Conservation (phyloP, 73 alveolate genomes). For the Paramecium sonneborni region DNA sequence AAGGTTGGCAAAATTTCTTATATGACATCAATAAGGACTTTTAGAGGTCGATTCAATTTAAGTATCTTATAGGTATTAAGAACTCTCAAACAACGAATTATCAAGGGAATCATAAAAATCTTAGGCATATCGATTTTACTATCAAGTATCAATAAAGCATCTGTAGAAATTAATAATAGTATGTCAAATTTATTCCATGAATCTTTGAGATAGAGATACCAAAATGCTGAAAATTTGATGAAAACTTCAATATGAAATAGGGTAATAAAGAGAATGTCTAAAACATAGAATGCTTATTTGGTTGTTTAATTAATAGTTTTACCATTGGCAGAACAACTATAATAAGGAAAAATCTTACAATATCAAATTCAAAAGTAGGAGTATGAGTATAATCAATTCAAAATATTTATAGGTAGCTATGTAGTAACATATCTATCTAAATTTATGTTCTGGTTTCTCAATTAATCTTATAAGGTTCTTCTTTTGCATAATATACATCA, state of each 20-base stretch:
- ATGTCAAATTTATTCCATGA: constrained; percentile 72
- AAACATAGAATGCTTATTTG: not conserved
- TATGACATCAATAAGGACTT: not conserved
- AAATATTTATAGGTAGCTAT: not conserved
- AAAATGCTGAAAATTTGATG: constrained; percentile 54
- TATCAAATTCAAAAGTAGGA: not conserved
- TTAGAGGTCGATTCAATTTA: not conserved
- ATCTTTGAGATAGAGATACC: constrained; percentile 63
- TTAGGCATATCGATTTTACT: not conserved
- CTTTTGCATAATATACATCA: not conserved
- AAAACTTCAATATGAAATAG: constrained; percentile 69
- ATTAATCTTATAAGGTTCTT: not conserved
- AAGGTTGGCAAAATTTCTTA: not conserved
- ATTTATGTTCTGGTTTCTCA: not conserved
- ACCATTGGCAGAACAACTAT: not conserved
- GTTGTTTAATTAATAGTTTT: not conserved
- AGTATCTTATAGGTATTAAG: not conserved
- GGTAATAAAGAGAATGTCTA: constrained; percentile 35
- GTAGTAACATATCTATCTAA: not conserved
- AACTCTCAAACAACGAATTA: not conserved
- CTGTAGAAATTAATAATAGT: constrained; percentile 58
- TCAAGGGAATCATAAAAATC: not conserved
- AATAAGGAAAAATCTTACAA: not conserved
- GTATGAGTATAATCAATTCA: not conserved
- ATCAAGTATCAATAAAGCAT: not conserved